Percentiles rank a stretch among this genome's conserved stretches.
Conservation (phyloP, 2,329 filamentous ascomycete species). For the Magnaporthiopsis poae region DNA sequence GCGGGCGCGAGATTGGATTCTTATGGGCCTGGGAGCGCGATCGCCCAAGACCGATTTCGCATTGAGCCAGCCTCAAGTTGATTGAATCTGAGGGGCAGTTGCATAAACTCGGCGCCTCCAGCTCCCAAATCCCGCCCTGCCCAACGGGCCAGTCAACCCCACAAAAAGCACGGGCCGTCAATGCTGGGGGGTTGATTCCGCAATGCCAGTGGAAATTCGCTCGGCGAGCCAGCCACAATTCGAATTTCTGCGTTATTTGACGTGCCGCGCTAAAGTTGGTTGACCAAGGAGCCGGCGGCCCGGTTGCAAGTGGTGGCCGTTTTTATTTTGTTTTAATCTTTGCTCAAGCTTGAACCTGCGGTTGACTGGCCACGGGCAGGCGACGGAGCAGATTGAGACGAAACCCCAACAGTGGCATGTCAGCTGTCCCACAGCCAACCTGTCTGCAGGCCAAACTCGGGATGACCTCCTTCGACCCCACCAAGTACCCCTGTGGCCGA, state of each 20-base stretch:
- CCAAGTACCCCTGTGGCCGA: neutral
- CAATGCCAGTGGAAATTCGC: neutral
- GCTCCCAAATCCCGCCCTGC: too few relatives aligned
- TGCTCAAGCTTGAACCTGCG: too few relatives aligned
- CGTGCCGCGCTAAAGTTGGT: too few relatives aligned
- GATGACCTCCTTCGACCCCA: neutral
- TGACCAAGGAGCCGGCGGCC: too few relatives aligned
- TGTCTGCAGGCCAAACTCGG: neutral
- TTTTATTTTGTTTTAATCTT: too few relatives aligned
- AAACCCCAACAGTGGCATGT: neutral
- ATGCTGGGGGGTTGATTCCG: neutral
- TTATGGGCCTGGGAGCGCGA: neutral
- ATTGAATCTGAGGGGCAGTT: too few relatives aligned
- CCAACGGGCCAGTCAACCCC: neutral
- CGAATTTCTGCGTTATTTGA: neutral
- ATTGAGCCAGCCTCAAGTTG: too few relatives aligned
- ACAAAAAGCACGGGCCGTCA: neutral
- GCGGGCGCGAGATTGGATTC: neutral
- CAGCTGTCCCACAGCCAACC: neutral
- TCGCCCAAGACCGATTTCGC: neutral
- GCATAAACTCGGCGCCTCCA: too few relatives aligned
- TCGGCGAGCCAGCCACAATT: neutral
- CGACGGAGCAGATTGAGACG: too few relatives aligned
- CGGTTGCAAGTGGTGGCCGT: too few relatives aligned
- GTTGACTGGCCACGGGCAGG: too few relatives aligned